Conservation (phyloP, 768 basidiomycete genomes). For the Megacollybia marginata region DNA sequence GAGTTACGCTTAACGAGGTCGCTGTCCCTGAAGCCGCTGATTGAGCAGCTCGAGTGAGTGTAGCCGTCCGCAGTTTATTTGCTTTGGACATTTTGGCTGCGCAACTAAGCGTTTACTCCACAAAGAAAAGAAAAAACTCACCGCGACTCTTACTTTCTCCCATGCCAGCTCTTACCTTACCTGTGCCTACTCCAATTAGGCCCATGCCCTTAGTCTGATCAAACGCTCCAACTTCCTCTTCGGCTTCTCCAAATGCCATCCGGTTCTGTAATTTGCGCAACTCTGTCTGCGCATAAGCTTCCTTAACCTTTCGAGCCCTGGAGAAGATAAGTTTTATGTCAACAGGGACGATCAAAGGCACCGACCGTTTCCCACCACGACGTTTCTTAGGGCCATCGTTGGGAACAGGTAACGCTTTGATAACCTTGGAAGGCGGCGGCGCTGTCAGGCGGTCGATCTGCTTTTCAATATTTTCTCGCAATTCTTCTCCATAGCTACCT, state of each 20-base stretch:
- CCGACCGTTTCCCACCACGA: slow-evolving; percentile 88
- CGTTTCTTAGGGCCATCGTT: slow-evolving; percentile 95
- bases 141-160: slow-evolving; percentile 91
- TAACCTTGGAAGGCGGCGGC: slow-evolving; percentile 89
- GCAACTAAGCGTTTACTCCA: background rate
- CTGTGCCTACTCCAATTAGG: slow-evolving; percentile 86
- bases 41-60: slow-evolving; percentile 72
- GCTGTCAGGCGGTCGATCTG: slow-evolving; percentile 88
- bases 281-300: slow-evolving; percentile 95
- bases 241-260: slow-evolving; percentile 91
- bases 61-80: slow-evolving; percentile 84
- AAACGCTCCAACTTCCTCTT: slow-evolving; percentile 93
- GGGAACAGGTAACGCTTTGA: slow-evolving; percentile 89
- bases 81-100: slow-evolving; percentile 93
- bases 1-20: slow-evolving; percentile 90
- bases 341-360: slow-evolving; percentile 1
- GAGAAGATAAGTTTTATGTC: background rate
- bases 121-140: slow-evolving; percentile 26
- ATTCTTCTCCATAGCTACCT: slow-evolving; percentile 75
- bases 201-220: slow-evolving; percentile 98
- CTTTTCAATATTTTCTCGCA: slow-evolving; percentile 87
- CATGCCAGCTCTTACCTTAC: slow-evolving; percentile 81
- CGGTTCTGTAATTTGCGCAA: slow-evolving; percentile 95
- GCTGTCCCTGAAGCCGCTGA: slow-evolving; percentile 70
- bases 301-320: slow-evolving; percentile 97